Evolutionary conservation across 306 rosid species (phyloP).

Genomic region (Geum urbanum): DNA sequence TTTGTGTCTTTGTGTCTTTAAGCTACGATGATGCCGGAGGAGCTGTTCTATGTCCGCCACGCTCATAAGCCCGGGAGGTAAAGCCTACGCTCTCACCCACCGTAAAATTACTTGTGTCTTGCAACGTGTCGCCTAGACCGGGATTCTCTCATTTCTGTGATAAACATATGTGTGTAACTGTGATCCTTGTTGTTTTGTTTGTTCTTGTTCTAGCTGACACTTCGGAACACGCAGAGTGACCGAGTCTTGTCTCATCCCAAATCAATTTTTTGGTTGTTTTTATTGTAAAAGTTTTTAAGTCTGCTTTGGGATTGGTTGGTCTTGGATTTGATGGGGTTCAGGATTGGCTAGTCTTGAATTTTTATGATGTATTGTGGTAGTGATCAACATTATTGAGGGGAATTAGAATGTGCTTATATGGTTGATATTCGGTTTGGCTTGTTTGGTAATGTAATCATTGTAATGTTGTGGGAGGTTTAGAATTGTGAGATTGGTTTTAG

Average conservation of each 20-base stretch:
- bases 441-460: neutral
- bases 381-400: neutral
- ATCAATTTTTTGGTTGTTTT: neutral
- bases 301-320: conserved; percentile 1
- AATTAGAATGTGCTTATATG: neutral
- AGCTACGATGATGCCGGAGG: conserved; percentile 49
- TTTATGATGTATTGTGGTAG: neutral
- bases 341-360: conserved; percentile 13
- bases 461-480: conserved; percentile 34
- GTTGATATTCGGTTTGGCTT: conserved; percentile 17
- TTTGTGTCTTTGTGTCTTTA: conserved; percentile 1
- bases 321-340: conserved; percentile 10
- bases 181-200: neutral
- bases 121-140: conserved; percentile 45
- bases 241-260: neutral
- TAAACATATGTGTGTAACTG: conserved; percentile 22
- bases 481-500: conserved; percentile 29
- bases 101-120: neutral
- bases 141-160: conserved; percentile 30
- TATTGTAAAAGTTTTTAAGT: neutral
- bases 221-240: conserved; percentile 7
- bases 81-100: neutral
- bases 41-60: conserved; percentile 49
- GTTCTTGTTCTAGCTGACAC: conserved; percentile 14
- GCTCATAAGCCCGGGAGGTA: conserved; percentile 50